phyloP scores from a whole-genome alignment of 805 yeast species.

The Spathaspora gorwiae region DNA sequence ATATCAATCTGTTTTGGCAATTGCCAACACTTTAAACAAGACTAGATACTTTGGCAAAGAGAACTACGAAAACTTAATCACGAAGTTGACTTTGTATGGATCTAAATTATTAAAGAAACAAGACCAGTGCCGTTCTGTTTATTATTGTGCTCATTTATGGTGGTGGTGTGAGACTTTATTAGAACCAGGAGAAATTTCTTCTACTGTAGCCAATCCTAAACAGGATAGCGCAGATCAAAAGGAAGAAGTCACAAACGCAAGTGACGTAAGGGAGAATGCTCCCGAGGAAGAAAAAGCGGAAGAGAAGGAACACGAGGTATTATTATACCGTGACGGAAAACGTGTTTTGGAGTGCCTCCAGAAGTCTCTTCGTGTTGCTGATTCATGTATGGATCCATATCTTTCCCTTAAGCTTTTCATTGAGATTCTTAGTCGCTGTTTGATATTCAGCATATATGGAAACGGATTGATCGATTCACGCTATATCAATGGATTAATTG shows the following conservation, averaged over 20 bases:
- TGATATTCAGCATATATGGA: constrained; percentile 82
- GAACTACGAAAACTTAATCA: constrained; percentile 75
- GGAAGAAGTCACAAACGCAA: constrained; percentile 16
- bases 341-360: constrained; percentile 89
- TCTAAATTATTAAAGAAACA: constrained; percentile 85
- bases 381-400: constrained; percentile 80
- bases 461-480: constrained; percentile 63
- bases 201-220: constrained; percentile 27
- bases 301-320: constrained; percentile 6
- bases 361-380: constrained; percentile 83
- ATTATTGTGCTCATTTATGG: constrained; percentile 87
- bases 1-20: constrained; percentile 43
- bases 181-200: constrained; percentile 20
- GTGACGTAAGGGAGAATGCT: constrained; percentile 1
- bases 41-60: constrained; percentile 50
- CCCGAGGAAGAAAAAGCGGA: constrained; percentile 35
- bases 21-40: constrained; percentile 42
- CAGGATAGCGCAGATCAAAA: constrained; percentile 10
- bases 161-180: constrained; percentile 67
- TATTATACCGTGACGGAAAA: constrained; percentile 45
- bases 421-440: constrained; percentile 81
- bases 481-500: constrained; percentile 83
- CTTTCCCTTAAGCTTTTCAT: constrained; percentile 79
- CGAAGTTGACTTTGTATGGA: constrained; percentile 82
- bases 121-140: constrained; percentile 91